Percentiles rank a stretch among this genome's conserved stretches.
Conservation (phyloP, 2,329 filamentous ascomycete species). For the Ceratocystis variospora region DNA sequence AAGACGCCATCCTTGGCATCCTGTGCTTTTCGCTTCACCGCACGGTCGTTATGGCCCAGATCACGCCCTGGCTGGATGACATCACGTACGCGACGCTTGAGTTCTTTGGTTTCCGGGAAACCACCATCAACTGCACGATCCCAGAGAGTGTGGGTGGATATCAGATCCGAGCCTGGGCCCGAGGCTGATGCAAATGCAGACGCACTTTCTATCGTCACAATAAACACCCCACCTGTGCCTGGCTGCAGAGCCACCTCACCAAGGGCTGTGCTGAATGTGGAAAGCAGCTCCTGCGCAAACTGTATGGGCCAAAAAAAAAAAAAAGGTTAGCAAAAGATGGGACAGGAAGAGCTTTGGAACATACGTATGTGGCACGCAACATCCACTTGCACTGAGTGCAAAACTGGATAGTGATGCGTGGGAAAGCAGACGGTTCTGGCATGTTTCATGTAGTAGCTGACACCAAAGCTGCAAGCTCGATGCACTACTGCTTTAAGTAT, state of each 20-base stretch:
- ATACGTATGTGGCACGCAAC: conserved; percentile 70
- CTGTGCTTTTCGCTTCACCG: background rate
- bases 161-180: conserved; percentile 1
- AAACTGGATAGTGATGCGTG: conserved; percentile 74
- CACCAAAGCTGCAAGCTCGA: background rate
- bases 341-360: conserved; percentile 23
- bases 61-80: conserved; percentile 64
- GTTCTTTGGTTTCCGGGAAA: conserved; percentile 85
- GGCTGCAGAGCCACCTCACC: conserved; percentile 84
- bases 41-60: conserved; percentile 66
- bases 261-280: conserved; percentile 71
- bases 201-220: conserved; percentile 47
- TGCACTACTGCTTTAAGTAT: background rate
- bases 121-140: conserved; percentile 76
- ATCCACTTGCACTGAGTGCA: conserved; percentile 95
- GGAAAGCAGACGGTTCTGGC: conserved; percentile 25
- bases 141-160: conserved; percentile 49
- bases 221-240: conserved; percentile 69
- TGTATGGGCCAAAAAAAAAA: conserved; percentile 27
- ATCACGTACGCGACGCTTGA: conserved; percentile 74
- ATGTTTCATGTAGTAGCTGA: background rate
- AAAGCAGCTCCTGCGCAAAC: conserved; percentile 91
- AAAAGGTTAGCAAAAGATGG: background rate
- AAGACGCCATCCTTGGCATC: conserved; percentile 24
- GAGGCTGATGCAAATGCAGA: background rate